phyloP scores from a whole-genome alignment of 106 monocot species.

The Gastrodia elata region DNA sequence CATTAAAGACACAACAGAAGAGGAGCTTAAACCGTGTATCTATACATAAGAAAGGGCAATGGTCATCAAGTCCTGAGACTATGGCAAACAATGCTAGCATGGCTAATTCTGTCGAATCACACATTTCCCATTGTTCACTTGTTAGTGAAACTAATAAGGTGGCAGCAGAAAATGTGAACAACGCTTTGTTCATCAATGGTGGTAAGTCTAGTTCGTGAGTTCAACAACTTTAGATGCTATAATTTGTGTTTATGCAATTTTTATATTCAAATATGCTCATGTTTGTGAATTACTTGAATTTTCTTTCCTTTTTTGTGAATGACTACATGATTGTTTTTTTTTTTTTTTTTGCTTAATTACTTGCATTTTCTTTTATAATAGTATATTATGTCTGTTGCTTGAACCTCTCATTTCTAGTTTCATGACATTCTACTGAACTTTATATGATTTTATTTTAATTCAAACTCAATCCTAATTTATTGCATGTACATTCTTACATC shows the following conservation, averaged over 20 bases:
- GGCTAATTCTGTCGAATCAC: conserved; percentile 36
- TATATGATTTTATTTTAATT: not conserved
- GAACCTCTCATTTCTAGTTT: not conserved
- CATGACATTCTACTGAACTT: not conserved
- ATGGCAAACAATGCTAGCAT: conserved; percentile 47
- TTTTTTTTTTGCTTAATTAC: not conserved
- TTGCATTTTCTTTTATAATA: not conserved
- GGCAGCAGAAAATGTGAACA: conserved; percentile 24
- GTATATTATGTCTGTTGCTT: not conserved
- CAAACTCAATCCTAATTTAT: not conserved
- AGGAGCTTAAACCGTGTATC: conserved; percentile 10
- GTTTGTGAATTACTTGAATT: not conserved
- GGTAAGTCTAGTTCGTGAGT: conserved; percentile 17
- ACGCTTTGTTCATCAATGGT: conserved; percentile 34
- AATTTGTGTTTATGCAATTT: not conserved
- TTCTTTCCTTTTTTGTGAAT: not conserved
- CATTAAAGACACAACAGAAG: conserved; percentile 8
- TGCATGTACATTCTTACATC: not conserved
- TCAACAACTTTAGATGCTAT: not conserved
- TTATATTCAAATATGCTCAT: not conserved
- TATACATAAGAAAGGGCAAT: conserved; percentile 25
- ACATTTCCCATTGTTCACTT: conserved; percentile 15
- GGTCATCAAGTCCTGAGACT: conserved; percentile 28
- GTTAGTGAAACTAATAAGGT: conserved; percentile 19
- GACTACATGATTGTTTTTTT: not conserved